These are phyloP conservation scores for Fusarium setosum DNA, from an alignment of 2,329 filamentous ascomycete genomes.

Conservation along the genomic window DNA sequence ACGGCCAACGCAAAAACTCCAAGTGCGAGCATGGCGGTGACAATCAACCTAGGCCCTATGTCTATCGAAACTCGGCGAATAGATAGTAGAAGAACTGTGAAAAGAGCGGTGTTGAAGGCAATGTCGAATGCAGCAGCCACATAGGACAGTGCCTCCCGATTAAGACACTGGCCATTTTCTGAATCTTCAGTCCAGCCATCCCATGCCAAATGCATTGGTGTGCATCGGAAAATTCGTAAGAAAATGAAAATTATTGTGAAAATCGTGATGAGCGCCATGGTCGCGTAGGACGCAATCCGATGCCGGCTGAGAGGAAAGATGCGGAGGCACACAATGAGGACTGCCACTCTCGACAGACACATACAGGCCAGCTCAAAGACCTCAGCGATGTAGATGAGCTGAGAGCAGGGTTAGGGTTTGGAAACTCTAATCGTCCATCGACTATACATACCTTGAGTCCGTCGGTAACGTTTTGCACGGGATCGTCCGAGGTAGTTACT, in stretches of 20 bases:
- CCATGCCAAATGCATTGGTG: constrained; percentile 50
- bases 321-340: constrained; percentile 53
- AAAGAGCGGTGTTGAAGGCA: constrained; percentile 57
- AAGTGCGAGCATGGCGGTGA: constrained; percentile 57
- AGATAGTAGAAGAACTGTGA: constrained; percentile 56
- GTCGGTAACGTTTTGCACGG: constrained; percentile 12
- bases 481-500: constrained; percentile 5
- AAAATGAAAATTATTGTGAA: constrained; percentile 51
- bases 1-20: constrained; percentile 54
- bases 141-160: constrained; percentile 50
- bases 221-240: constrained; percentile 56
- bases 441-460: constrained; percentile 24
- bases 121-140: constrained; percentile 58
- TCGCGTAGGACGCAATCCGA: constrained; percentile 47
- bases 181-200: constrained; percentile 30
- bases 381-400: constrained; percentile 47
- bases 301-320: constrained; percentile 49
- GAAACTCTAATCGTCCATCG: neutral
- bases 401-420: neutral
- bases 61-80: constrained; percentile 52
- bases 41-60: constrained; percentile 56
- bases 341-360: constrained; percentile 52
- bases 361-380: constrained; percentile 52
- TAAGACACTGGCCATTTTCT: constrained; percentile 30
- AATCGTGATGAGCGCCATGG: constrained; percentile 47